Evolutionary conservation across 202 grass and related monocot genomes (phyloP), one percentile per base, ranked within the genome.

Genomic region (Setaria viridis): DNA sequence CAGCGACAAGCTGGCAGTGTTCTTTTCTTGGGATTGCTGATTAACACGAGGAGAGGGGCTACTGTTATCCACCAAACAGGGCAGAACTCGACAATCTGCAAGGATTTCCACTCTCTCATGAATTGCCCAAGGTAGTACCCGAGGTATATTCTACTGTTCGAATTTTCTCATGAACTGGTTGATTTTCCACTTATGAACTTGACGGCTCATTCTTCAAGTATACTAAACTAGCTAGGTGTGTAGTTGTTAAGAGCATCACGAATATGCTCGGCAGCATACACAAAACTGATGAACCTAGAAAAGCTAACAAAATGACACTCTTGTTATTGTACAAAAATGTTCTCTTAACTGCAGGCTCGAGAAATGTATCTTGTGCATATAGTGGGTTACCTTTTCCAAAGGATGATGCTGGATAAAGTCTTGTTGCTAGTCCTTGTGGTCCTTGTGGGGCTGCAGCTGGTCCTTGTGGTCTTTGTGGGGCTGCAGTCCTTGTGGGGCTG

Each of bases 81-180:
- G 84, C 87, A 89, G 84, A 91, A 94, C 67, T 74, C 81, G 46
- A 80, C 83, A 62, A 78, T 91, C 14, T 89, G 87, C 16, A 53
- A 91, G 65, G 89, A 91, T 82, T 87, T 72, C 66, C 72, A 87
- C 72, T 41, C 19, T 54, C 60, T 91, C 53, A 89, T 85, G 84
- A 91, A 91, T 57, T 60, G 15, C 42, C 6, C 6, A 4, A 77
- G 35, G 55, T 91, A 50, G 75, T 87, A 32, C 74, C 84, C 2
- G n/a, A 87, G 55, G 87, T 80, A 64, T 94, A 81, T 56, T 11
- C n/a, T 67, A 39, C 20, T 39, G 80, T 51, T 7, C 15, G 11
- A 62, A 20, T 74, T 62, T 83, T 63, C 42, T 46, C 11, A 51
- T 74, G 41, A 6, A 35, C 41, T 48, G 25, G 29, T 74, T 14